Evolutionary conservation across 2,329 filamentous ascomycete genomes (phyloP), one percentile per base, ranked within the genome.

Genomic region (Gliomastix tumulicola): DNA sequence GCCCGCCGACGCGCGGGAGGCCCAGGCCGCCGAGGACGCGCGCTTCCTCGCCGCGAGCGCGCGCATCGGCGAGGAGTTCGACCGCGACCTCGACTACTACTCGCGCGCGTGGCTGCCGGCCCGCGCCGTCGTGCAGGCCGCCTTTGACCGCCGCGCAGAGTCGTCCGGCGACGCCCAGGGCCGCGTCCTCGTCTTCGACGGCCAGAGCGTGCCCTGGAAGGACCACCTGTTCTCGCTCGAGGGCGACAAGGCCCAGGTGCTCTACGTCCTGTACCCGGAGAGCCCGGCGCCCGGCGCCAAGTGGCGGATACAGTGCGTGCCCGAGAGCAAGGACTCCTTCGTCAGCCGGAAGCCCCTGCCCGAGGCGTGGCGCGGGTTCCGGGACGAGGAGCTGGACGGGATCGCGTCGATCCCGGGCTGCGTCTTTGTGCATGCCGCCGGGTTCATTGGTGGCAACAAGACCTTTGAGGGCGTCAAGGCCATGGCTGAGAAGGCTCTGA

Each of bases 391-490:
- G 60, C 69, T 98, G 36, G 87, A 90, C 59, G 73, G 75, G 48
- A 71, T 88, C 13, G 66, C 74, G 18, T 79, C 81, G 23, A 69
- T 88, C 20, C 66, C 69, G 6, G 87, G 89, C 7, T 82, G 86
- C 44, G 82, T 98, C 20, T 98, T 98, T 57, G 84, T 96, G 21
- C 92, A 98, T 57, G 89, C 89, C 4, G 82, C 84, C 36, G 92
- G 92, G 20, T 98, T 98, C 65, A 97, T 97, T 54, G 92, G 92
- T 15, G 92, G 92, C 3, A 94, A 96, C 63, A 83, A 85, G 71
- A 94, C 84, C 0, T 92, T 85, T 51, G 87, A 94, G 43, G 92
- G 92, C 21, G 89, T 80, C 19, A 74, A 87, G 57, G 78, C 80
- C 40, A 94, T 97, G 88, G 88, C 89, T 5, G 64, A 73, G 59